Conservation (phyloP, 352 stramenopile species). For the Aphanomyces stellatus region DNA sequence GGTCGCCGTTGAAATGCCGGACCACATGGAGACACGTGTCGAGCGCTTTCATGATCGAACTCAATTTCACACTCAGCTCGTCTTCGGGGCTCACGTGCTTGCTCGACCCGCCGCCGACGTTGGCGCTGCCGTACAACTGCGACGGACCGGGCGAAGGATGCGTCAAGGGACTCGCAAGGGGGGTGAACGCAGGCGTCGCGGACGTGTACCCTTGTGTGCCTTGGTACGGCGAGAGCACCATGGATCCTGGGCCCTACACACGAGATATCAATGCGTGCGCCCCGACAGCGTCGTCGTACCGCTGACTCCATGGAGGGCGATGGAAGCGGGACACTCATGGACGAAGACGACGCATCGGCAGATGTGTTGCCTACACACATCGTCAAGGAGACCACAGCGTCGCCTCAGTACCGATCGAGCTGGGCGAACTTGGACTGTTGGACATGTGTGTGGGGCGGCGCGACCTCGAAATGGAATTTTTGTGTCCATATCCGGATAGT, state of each 20-base stretch:
- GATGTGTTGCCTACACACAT: background rate
- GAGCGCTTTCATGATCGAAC: slow-evolving; percentile 15
- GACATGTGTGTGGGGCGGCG: too few relatives aligned
- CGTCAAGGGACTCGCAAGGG: slow-evolving; percentile 15
- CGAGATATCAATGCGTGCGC: background rate
- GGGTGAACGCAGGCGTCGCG: slow-evolving; percentile 14
- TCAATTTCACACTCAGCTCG: slow-evolving; percentile 19
- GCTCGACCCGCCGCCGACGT: background rate
- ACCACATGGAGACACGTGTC: slow-evolving; percentile 15
- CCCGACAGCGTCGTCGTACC: background rate
- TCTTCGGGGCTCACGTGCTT: background rate
- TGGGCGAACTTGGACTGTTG: slow-evolving; percentile 3
- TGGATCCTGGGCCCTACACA: slow-evolving; percentile 7
- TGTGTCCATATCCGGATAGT: too few relatives aligned
- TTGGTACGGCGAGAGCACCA: slow-evolving; percentile 20
- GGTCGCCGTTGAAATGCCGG: slow-evolving; percentile 15
- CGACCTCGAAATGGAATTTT: too few relatives aligned
- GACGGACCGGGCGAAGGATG: slow-evolving; percentile 16
- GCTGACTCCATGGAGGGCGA: background rate
- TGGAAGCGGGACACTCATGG: background rate
- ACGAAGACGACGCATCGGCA: background rate
- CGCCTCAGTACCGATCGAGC: background rate
- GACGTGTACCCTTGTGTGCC: slow-evolving; percentile 12
- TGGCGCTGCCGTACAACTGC: background rate
- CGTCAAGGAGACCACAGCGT: background rate